A percentile compares a stretch with the other conserved stretches of the same genome.
Conservation (phyloP, 495 filamentous ascomycete species). For the Rhypophila decipiens region DNA sequence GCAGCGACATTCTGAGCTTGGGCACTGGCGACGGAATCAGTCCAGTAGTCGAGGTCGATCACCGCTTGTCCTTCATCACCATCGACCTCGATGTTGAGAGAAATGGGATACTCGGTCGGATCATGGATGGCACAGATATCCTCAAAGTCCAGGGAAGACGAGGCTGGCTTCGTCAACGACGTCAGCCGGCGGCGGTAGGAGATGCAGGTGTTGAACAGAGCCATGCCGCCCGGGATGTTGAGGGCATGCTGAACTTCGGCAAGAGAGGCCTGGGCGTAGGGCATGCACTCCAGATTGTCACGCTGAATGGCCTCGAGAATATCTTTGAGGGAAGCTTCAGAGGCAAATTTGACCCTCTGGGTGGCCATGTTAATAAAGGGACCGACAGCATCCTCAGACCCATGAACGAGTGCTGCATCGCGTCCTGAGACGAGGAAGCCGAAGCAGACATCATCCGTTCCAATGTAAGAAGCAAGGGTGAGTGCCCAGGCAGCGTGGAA, state of each 20-base stretch:
- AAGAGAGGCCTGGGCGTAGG: slow-evolving; percentile 36
- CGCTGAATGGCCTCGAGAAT: slow-evolving; percentile 21
- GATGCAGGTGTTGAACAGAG: slow-evolving; percentile 29
- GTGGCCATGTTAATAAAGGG: slow-evolving; percentile 55
- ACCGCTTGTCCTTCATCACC: slow-evolving; percentile 29
- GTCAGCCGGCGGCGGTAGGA: slow-evolving; percentile 17
- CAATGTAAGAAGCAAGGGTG: slow-evolving; percentile 32
- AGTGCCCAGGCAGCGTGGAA: slow-evolving; percentile 38
- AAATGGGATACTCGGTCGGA: slow-evolving; percentile 51
- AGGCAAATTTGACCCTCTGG: slow-evolving; percentile 27
- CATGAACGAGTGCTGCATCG: slow-evolving; percentile 18
- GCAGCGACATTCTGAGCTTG: slow-evolving; percentile 48
- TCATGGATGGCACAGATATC: slow-evolving; percentile 38
- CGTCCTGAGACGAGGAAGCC: slow-evolving; percentile 39
- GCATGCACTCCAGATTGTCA: slow-evolving; percentile 28
- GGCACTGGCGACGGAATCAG: slow-evolving; percentile 23
- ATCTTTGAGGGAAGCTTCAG: not conserved
- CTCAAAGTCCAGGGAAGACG: slow-evolving; percentile 5
- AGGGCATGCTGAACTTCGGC: slow-evolving; percentile 35
- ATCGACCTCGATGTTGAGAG: slow-evolving; percentile 47
- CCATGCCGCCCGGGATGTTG: slow-evolving; percentile 17
- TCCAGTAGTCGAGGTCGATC: slow-evolving; percentile 55
- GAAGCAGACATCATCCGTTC: slow-evolving; percentile 36
- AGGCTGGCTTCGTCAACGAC: not conserved
- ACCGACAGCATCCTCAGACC: slow-evolving; percentile 41